Percentiles rank a stretch among this genome's conserved stretches.
phyloP scores from a whole-genome alignment of 2,329 filamentous ascomycete species.

The Pyricularia pennisetigena region DNA sequence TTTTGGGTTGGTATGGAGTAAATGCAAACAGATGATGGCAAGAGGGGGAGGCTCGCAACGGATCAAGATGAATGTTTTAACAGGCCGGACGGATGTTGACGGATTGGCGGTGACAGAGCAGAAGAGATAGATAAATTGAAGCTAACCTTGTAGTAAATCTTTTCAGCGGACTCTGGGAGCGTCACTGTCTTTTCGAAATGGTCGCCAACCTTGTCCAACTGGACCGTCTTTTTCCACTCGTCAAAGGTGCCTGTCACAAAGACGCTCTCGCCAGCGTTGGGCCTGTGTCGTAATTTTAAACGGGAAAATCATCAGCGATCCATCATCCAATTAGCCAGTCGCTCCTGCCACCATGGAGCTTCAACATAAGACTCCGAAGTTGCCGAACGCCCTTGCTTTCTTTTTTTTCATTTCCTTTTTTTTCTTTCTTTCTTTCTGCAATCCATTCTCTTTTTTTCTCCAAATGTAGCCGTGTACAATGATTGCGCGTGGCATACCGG shows the following conservation, averaged over 20 bases:
- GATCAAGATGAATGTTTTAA: background rate
- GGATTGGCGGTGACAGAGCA: background rate
- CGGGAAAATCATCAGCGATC: background rate
- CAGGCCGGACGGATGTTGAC: background rate
- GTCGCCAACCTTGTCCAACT: constrained; percentile 66
- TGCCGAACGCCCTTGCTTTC: background rate
- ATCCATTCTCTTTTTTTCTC: background rate
- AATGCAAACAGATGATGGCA: background rate
- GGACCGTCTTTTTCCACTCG: constrained; percentile 79
- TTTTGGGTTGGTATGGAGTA: background rate
- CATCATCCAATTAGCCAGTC: background rate
- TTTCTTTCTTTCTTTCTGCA: no score
- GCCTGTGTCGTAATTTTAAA: constrained; percentile 45
- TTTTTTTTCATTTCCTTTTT: background rate
- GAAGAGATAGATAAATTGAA: constrained; percentile 4
- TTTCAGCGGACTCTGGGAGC: constrained; percentile 54
- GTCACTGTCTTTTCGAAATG: constrained; percentile 74
- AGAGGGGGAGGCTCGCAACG: background rate
- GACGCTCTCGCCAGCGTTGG: constrained; percentile 74
- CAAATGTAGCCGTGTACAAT: background rate
- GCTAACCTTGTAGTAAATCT: constrained; percentile 90
- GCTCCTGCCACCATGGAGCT: background rate
- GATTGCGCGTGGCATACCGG: background rate
- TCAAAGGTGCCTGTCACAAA: constrained; percentile 96
- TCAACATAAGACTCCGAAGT: background rate